Conservation (phyloP, 495 filamentous ascomycete genomes). For the Penicillium cataractarum region DNA sequence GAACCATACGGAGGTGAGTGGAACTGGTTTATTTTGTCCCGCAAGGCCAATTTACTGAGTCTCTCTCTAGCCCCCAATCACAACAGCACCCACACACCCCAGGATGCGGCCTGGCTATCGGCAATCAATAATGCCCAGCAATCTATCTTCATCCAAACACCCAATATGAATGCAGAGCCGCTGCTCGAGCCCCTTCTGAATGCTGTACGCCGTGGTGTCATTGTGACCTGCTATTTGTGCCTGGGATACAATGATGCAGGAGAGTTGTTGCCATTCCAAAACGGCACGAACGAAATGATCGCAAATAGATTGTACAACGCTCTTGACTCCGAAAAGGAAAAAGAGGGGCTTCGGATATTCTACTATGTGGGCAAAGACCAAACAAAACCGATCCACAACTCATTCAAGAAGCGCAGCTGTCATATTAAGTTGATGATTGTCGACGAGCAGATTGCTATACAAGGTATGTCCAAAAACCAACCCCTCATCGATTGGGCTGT, state of each 20-base stretch:
- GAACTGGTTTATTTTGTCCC: not conserved
- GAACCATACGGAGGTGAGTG: conserved; percentile 60
- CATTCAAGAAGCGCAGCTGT: conserved; percentile 64
- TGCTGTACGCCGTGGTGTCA: conserved; percentile 66
- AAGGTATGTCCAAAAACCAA: conserved; percentile 34
- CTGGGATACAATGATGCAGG: conserved; percentile 80
- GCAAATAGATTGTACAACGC: conserved; percentile 58
- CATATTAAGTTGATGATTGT: conserved; percentile 78
- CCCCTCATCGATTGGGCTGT: not conserved
- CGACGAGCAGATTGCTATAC: conserved; percentile 67
- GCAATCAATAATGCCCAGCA: conserved; percentile 63
- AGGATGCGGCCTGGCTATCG: conserved; percentile 73
- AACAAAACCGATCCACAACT: conserved; percentile 62
- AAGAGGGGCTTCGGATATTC: conserved; percentile 54
- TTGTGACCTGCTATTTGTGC: conserved; percentile 70
- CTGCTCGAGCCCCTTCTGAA: conserved; percentile 62
- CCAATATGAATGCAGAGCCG: conserved; percentile 73
- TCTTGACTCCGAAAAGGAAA: conserved; percentile 48
- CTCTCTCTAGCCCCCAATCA: conserved; percentile 53
- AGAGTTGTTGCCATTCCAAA: conserved; percentile 73
- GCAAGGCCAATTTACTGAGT: not conserved
- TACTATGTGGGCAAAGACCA: conserved; percentile 79
- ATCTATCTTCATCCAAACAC: conserved; percentile 73
- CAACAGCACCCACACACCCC: conserved; percentile 61
- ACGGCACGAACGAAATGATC: conserved; percentile 74